These are phyloP conservation scores for Podospora australis DNA, from an alignment of 495 filamentous ascomycete genomes.

Conservation along the genomic window DNA sequence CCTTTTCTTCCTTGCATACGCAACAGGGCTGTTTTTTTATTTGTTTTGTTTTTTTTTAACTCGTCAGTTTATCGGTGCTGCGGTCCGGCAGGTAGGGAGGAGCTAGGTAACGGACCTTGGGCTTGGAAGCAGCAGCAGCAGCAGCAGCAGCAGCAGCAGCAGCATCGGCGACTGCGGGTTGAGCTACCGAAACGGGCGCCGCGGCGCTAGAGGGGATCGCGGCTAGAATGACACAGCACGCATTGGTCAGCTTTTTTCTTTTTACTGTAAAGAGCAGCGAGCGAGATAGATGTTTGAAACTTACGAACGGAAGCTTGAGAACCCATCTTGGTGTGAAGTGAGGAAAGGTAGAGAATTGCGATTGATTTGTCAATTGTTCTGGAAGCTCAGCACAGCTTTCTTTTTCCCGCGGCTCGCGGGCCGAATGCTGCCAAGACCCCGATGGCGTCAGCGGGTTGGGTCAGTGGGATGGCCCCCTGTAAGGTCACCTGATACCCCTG, in stretches of 20 bases:
- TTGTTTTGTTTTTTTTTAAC: neutral
- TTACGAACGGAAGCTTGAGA: too few relatives aligned
- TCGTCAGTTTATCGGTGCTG: neutral
- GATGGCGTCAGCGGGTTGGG: constrained; percentile 3
- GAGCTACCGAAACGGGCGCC: too few relatives aligned
- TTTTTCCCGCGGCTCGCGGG: neutral
- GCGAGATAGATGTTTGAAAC: too few relatives aligned
- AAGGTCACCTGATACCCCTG: constrained; percentile 21
- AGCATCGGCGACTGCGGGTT: too few relatives aligned
- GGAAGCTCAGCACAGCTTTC: neutral
- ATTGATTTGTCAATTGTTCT: constrained; percentile 2
- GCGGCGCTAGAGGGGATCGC: too few relatives aligned
- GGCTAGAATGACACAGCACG: too few relatives aligned
- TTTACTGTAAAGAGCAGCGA: too few relatives aligned
- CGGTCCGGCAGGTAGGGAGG: too few relatives aligned
- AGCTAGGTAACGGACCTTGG: constrained; percentile 40
- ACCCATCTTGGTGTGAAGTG: too few relatives aligned
- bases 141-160: constrained; percentile 16
- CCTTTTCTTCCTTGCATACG: constrained; percentile 94
- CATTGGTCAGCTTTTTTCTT: too few relatives aligned
- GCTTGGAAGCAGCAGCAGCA: constrained; percentile 33
- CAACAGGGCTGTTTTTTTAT: constrained; percentile 70
- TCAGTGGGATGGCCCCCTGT: constrained; percentile 1
- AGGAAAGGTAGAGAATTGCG: too few relatives aligned
- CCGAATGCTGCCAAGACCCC: constrained; percentile 2